A percentile compares a stretch with the other conserved stretches of the same genome.
phyloP scores from a whole-genome alignment of 1,139 yeast species.

The Diutina mesorugosa region DNA sequence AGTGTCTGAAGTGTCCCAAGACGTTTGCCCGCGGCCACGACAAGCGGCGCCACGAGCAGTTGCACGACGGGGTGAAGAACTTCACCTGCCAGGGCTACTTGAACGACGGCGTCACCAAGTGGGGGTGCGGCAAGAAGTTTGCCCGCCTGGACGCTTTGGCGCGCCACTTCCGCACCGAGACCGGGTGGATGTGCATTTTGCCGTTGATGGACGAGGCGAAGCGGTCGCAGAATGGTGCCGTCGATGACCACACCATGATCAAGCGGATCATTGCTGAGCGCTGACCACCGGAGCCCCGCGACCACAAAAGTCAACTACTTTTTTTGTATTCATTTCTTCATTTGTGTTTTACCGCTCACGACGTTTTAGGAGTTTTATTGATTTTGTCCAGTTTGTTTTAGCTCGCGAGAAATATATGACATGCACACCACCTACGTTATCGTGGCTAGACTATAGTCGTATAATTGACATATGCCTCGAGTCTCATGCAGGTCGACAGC shows the following conservation, averaged over 20 bases:
- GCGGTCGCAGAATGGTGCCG: not conserved
- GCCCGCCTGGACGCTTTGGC: conserved; percentile 47
- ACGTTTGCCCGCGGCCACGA: conserved; percentile 47
- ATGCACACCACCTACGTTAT: not conserved
- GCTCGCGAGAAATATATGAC: not conserved
- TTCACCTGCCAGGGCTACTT: conserved; percentile 42
- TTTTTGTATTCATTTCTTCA: no score
- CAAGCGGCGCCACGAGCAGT: conserved; percentile 39
- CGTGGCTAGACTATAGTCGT: not conserved
- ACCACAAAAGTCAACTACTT: not conserved
- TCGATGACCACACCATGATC: not conserved
- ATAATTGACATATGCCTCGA: not conserved
- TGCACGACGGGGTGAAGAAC: conserved; percentile 42
- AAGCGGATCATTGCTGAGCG: conserved; percentile 1
- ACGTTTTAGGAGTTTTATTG: not conserved
- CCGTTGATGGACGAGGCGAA: conserved; percentile 42
- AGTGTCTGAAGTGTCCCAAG: conserved; percentile 34
- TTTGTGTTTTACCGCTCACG: not conserved
- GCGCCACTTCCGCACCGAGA: conserved; percentile 45
- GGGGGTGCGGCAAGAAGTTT: conserved; percentile 51
- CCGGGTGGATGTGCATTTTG: conserved; percentile 44
- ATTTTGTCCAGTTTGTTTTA: no score
- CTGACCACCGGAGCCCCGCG: not conserved
- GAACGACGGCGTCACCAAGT: conserved; percentile 35
- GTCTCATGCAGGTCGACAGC: not conserved